Conservation (phyloP, 163 green algal species). For the Chlamydomonas reinhardtii region DNA sequence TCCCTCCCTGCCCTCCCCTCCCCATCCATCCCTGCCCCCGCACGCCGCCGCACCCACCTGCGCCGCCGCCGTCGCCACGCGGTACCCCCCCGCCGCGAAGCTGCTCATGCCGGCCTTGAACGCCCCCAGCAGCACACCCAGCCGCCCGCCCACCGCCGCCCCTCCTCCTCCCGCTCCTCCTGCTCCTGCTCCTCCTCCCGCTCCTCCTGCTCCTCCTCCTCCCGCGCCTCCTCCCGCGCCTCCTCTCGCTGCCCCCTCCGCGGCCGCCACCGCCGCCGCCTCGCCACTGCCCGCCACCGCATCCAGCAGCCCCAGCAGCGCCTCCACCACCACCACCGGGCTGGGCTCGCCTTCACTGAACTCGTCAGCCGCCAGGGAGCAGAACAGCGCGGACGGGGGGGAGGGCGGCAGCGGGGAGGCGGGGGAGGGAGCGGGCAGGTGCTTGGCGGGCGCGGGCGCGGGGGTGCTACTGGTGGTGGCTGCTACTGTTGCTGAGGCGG, state of each 20-base stretch:
- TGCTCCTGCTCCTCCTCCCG: too few relatives aligned
- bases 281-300: not conserved
- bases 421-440: too few relatives aligned
- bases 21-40: too few relatives aligned
- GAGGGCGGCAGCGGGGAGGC: not conserved
- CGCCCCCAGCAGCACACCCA: constrained; percentile 5
- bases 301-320: constrained; percentile 21
- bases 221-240: too few relatives aligned
- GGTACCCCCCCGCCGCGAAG: not conserved
- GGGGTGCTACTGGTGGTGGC: too few relatives aligned
- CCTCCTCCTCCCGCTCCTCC: too few relatives aligned
- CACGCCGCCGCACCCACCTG: constrained; percentile 15
- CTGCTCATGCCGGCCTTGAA: constrained; percentile 2
- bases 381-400: not conserved
- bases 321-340: constrained; percentile 12
- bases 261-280: not conserved
- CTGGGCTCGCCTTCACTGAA: not conserved
- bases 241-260: too few relatives aligned
- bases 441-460: too few relatives aligned
- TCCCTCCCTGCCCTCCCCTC: too few relatives aligned
- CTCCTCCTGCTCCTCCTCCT: too few relatives aligned
- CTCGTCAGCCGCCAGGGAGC: not conserved
- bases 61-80: not conserved
- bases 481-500: too few relatives aligned
- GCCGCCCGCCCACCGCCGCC: not conserved